Conservation (phyloP, 768 basidiomycete genomes). For the Daedalea quercina region DNA sequence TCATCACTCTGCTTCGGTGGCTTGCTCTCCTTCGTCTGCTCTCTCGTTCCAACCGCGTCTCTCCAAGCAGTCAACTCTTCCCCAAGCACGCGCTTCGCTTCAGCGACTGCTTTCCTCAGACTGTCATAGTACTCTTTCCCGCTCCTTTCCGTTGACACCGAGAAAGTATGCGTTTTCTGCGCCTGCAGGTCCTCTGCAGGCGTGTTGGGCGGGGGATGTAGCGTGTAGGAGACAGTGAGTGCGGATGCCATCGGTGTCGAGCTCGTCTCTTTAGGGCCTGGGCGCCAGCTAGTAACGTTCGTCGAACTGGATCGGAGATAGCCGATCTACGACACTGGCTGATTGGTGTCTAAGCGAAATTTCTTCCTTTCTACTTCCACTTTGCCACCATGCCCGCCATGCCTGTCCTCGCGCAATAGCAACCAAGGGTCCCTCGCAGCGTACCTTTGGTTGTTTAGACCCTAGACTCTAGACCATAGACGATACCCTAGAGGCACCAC, state of each 20-base stretch:
- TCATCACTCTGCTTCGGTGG: slow-evolving; percentile 33
- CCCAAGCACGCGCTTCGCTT: slow-evolving; percentile 50
- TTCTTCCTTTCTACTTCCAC: background rate
- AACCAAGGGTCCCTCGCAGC: slow-evolving; percentile 34
- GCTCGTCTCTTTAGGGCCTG: too few relatives aligned
- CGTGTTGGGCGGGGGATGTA: slow-evolving; percentile 33
- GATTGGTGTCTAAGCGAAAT: background rate
- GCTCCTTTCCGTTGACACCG: slow-evolving; percentile 9
- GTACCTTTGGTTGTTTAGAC: slow-evolving; percentile 28
- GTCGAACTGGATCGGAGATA: slow-evolving; percentile 15
- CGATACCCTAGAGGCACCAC: slow-evolving; percentile 21
- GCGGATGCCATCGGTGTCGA: slow-evolving; percentile 18
- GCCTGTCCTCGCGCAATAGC: slow-evolving; percentile 48
- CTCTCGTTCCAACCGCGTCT: slow-evolving; percentile 61
- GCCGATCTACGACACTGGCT: slow-evolving; percentile 10
- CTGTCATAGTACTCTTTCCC: slow-evolving; percentile 42
- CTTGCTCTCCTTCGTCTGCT: slow-evolving; percentile 52
- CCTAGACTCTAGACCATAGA: slow-evolving; percentile 17
- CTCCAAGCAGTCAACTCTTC: slow-evolving; percentile 70
- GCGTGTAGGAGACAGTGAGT: slow-evolving; percentile 37
- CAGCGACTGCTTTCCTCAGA: slow-evolving; percentile 41
- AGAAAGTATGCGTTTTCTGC: slow-evolving; percentile 21
- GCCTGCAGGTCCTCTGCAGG: slow-evolving; percentile 16
- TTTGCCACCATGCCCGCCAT: slow-evolving; percentile 17
- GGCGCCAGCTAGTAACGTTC: too few relatives aligned